phyloP scores from a whole-genome alignment of 495 filamentous ascomycete genomes.

The Copromyces sp. region DNA sequence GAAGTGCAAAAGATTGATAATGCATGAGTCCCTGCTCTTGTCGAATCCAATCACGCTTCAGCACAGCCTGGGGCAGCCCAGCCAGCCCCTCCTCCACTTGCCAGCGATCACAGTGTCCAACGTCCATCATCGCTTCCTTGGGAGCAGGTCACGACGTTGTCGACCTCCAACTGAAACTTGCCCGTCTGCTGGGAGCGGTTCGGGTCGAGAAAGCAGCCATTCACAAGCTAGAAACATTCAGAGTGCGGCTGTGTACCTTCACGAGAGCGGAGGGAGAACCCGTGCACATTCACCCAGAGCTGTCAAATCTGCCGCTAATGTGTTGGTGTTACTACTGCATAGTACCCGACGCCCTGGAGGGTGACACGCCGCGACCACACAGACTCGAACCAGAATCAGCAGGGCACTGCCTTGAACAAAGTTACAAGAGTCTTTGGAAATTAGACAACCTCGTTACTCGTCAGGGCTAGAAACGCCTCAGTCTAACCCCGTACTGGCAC shows the following conservation, averaged over 20 bases:
- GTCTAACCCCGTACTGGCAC: too few relatives aligned
- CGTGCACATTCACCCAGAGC: neutral
- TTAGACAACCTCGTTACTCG: neutral
- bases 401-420: neutral
- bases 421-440: neutral
- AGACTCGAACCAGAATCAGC: neutral
- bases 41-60: neutral
- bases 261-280: neutral
- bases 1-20: neutral
- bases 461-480: too few relatives aligned
- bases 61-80: neutral
- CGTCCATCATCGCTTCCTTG: neutral
- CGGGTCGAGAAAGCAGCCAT: neutral
- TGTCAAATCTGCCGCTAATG: neutral
- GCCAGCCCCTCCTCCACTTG: neutral
- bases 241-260: neutral
- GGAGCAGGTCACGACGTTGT: neutral
- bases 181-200: neutral
- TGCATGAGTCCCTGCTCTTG: neutral
- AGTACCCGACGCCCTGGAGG: neutral
- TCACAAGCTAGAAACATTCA: neutral
- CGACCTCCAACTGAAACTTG: neutral
- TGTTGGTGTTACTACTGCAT: neutral
- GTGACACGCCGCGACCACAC: neutral
- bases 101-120: neutral